Evolutionary conservation across 306 rosid genomes (phyloP).

Genomic region (Elaeagnus macrophylla): DNA sequence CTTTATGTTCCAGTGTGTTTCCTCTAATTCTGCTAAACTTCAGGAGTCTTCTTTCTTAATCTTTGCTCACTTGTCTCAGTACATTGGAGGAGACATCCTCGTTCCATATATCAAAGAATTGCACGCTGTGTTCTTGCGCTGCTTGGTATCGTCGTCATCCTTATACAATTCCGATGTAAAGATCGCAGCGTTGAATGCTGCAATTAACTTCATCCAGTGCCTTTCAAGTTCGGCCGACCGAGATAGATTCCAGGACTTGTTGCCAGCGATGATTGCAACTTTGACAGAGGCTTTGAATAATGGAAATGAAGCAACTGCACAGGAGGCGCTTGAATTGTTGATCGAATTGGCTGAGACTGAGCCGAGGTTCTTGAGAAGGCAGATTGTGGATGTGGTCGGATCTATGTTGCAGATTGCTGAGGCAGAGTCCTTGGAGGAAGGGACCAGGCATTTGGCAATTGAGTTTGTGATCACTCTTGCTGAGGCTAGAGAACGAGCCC

Average conservation of each 20-base stretch:
- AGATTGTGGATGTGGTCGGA: slow-evolving; percentile 79
- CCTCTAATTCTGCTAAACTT: slow-evolving; percentile 64
- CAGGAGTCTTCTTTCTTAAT: slow-evolving; percentile 83
- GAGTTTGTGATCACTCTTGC: slow-evolving; percentile 93
- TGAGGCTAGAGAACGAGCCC: slow-evolving; percentile 92
- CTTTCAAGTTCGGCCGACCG: slow-evolving; percentile 62
- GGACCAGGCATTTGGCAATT: slow-evolving; percentile 84
- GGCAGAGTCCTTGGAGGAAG: slow-evolving; percentile 79
- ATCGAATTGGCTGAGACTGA: slow-evolving; percentile 88
- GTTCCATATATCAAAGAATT: slow-evolving; percentile 70
- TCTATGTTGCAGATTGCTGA: slow-evolving; percentile 89
- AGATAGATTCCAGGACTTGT: slow-evolving; percentile 82
- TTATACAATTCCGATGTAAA: slow-evolving; percentile 53
- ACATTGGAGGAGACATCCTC: slow-evolving; percentile 60
- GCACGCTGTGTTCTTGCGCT: slow-evolving; percentile 68
- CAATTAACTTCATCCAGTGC: slow-evolving; percentile 87
- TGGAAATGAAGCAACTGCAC: slow-evolving; percentile 88
- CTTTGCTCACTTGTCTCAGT: slow-evolving; percentile 87
- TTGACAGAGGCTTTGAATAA: slow-evolving; percentile 72
- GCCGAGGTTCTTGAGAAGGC: slow-evolving; percentile 79
- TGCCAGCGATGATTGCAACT: slow-evolving; percentile 89
- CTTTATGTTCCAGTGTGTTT: slow-evolving; percentile 83
- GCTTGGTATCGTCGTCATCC: slow-evolving; percentile 29
- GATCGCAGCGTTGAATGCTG: slow-evolving; percentile 83
- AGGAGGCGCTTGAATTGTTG: slow-evolving; percentile 82